phyloP scores from a whole-genome alignment of 2,329 filamentous ascomycete species.

The Cordyceps tenuipes region DNA sequence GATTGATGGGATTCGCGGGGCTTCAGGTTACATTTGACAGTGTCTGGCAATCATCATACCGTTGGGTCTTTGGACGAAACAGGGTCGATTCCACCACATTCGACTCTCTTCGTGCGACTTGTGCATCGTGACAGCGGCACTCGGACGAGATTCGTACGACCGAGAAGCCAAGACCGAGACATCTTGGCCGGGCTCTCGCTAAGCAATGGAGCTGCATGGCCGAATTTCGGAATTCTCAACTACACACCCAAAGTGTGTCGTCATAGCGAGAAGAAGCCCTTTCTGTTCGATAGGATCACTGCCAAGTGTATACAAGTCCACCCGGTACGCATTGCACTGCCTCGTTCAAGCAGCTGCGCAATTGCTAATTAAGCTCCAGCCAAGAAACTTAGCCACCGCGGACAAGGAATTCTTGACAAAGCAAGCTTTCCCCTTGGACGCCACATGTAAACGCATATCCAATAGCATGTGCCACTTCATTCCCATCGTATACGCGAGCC shows the following conservation, averaged over 20 bases:
- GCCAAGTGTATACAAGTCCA: slow-evolving; percentile 2
- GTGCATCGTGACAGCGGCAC: neutral
- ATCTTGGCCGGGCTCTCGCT: neutral
- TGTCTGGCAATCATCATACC: neutral
- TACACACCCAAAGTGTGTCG: neutral
- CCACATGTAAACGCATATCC: neutral
- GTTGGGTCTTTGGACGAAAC: neutral
- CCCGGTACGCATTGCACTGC: neutral
- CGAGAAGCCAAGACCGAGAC: neutral
- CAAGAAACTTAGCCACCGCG: neutral
- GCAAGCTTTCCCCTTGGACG: neutral
- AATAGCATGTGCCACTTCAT: neutral
- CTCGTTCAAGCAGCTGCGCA: neutral
- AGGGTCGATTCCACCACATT: neutral
- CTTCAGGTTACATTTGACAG: neutral
- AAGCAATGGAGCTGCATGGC: neutral
- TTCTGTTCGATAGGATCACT: neutral
- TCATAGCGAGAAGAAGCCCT: neutral
- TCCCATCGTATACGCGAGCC: neutral
- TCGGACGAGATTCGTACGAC: neutral
- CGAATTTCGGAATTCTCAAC: neutral
- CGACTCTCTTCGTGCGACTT: neutral
- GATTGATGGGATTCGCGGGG: neutral
- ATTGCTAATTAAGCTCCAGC: neutral
- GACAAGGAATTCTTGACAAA: neutral